Evolutionary conservation across 2,329 filamentous ascomycete genomes (phyloP).

Genomic region (Verticillium dahliae): DNA sequence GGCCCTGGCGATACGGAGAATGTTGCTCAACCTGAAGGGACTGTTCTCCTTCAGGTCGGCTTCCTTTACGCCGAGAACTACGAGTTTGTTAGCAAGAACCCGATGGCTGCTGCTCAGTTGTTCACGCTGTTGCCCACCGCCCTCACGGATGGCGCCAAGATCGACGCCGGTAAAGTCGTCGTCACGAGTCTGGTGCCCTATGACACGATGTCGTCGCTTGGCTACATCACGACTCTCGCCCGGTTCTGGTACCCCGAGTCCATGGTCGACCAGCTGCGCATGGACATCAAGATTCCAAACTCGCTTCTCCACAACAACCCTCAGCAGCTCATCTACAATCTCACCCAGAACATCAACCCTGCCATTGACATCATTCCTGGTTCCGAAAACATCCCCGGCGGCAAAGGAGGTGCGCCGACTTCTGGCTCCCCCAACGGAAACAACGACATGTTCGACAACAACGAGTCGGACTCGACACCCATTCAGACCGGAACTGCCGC

Average conservation of each 20-base stretch:
- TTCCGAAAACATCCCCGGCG: constrained; percentile 33
- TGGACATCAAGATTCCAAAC: constrained; percentile 64
- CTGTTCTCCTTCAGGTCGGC: constrained; percentile 72
- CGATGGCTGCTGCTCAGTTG: constrained; percentile 74
- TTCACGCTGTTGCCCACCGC: constrained; percentile 71
- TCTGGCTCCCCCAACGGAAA: constrained; percentile 23
- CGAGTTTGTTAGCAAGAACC: constrained; percentile 66
- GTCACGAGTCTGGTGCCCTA: constrained; percentile 71
- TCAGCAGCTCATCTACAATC: constrained; percentile 56
- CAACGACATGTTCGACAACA: constrained; percentile 30
- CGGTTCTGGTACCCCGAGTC: constrained; percentile 64
- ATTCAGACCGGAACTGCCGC: constrained; percentile 57
- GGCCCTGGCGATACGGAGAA: constrained; percentile 57
- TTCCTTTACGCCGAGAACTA: constrained; percentile 81
- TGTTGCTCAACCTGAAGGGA: constrained; percentile 50
- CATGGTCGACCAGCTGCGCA: constrained; percentile 59
- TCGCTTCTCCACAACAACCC: constrained; percentile 70
- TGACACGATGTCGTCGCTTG: constrained; percentile 61
- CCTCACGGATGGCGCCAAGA: constrained; percentile 56
- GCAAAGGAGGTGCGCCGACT: constrained; percentile 20
- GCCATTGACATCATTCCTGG: constrained; percentile 62
- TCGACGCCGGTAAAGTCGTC: constrained; percentile 48
- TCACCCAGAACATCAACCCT: constrained; percentile 79
- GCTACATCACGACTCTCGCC: constrained; percentile 75
- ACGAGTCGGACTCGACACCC: constrained; percentile 44